A percentile compares a stretch with the other conserved stretches of the same genome.
Evolutionary conservation across 1,284 basidiomycete genomes (phyloP).

Genomic region (Tranzscheliella williamsii): DNA sequence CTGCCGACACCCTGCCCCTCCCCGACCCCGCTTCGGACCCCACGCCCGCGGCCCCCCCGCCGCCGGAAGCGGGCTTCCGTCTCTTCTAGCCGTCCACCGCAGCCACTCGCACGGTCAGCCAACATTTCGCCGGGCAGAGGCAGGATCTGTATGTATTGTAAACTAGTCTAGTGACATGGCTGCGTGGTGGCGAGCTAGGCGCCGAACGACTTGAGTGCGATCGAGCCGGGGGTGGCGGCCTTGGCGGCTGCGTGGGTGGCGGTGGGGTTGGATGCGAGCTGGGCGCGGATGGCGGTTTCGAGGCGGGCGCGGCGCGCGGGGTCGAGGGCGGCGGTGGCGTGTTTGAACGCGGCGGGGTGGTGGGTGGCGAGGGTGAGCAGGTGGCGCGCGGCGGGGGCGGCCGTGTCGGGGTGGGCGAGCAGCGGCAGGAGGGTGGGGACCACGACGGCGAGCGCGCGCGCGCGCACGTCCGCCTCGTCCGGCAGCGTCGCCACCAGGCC

Average conservation of each 20-base stretch:
- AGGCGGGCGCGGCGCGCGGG: slow-evolving; percentile 69
- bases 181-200: background rate
- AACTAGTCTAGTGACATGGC: background rate
- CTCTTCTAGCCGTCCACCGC: too few species aligned
- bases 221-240: slow-evolving; percentile 2
- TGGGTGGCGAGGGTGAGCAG: slow-evolving; percentile 76
- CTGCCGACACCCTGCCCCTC: too few species aligned
- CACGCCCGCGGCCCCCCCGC: too few species aligned
- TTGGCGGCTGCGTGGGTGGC: background rate
- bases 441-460: slow-evolving; percentile 74
- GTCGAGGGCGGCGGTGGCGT: slow-evolving; percentile 75
- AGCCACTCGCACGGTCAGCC: too few species aligned
- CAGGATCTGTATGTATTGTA: too few species aligned
- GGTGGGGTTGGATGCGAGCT: slow-evolving; percentile 4
- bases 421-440: slow-evolving; percentile 78
- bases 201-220: slow-evolving; percentile 46
- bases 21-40: too few species aligned
- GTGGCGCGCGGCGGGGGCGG: slow-evolving; percentile 63
- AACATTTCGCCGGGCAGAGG: too few species aligned
- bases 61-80: too few species aligned
- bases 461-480: slow-evolving; percentile 40
- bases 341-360: slow-evolving; percentile 80
- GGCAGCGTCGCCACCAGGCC: slow-evolving; percentile 63
- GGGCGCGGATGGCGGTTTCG: slow-evolving; percentile 70
- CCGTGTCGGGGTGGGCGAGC: slow-evolving; percentile 64